Conservation (phyloP, 1,284 basidiomycete genomes). For the Austroboletus niveus region DNA sequence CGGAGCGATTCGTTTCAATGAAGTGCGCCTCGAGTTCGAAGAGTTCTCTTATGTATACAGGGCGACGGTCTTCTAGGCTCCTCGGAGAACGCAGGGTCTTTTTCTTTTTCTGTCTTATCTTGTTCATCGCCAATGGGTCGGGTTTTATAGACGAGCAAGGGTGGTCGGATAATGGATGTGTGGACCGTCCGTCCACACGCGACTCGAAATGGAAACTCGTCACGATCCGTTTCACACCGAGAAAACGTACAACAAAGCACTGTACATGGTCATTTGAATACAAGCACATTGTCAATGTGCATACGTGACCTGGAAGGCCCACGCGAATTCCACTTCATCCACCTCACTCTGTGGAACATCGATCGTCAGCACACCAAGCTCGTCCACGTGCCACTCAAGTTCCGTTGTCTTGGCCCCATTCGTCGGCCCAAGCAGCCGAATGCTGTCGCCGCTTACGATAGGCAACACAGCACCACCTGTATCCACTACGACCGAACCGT, state of each 20-base stretch:
- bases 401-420: not conserved
- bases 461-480: constrained; percentile 40
- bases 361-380: constrained; percentile 32
- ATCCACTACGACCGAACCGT: constrained; percentile 37
- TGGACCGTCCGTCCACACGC: no score
- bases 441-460: constrained; percentile 41
- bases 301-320: constrained; percentile 45
- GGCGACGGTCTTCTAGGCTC: not conserved
- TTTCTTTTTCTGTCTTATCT: constrained; percentile 3
- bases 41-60: no score
- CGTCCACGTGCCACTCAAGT: constrained; percentile 22
- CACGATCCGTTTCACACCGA: not conserved
- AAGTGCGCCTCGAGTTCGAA: not conserved
- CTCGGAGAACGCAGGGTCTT: not conserved
- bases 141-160: not conserved
- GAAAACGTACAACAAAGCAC: not conserved
- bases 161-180: no score
- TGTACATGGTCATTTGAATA: no score
- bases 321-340: constrained; percentile 38
- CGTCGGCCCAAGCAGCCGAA: constrained; percentile 40
- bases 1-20: not conserved
- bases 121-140: not conserved
- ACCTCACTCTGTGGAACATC: constrained; percentile 30
- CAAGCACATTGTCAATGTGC: not conserved
- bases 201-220: no score